Conservation (phyloP, 768 basidiomycete genomes). For the Mycena chlorophos region DNA sequence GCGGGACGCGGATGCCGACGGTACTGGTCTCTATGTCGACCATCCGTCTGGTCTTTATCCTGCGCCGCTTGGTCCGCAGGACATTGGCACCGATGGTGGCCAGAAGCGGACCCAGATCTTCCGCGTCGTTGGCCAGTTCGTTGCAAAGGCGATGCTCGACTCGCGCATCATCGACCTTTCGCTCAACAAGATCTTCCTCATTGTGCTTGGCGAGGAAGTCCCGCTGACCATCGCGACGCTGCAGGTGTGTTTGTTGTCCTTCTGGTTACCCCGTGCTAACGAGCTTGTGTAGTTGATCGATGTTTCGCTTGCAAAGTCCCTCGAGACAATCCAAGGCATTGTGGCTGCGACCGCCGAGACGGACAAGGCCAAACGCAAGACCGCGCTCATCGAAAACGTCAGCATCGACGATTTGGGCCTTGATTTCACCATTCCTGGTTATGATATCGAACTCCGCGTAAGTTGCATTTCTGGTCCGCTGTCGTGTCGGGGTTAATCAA, state of each 20-base stretch:
- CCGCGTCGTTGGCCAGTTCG: slow-evolving; percentile 90
- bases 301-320: slow-evolving; percentile 78
- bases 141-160: slow-evolving; percentile 95
- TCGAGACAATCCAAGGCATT: slow-evolving; percentile 75
- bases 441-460: slow-evolving; percentile 88
- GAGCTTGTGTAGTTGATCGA: slow-evolving; percentile 68
- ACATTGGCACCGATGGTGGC: slow-evolving; percentile 70
- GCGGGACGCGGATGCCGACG: slow-evolving; percentile 76
- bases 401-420: slow-evolving; percentile 85
- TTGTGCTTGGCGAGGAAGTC: slow-evolving; percentile 84
- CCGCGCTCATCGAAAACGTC: slow-evolving; percentile 58
- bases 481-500: slow-evolving; percentile 7
- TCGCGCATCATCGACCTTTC: slow-evolving; percentile 96
- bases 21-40: slow-evolving; percentile 70
- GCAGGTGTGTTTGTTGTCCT: slow-evolving; percentile 49
- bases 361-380: slow-evolving; percentile 52
- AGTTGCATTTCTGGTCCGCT: slow-evolving; percentile 23
- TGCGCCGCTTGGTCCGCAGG: slow-evolving; percentile 70
- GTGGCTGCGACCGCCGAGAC: slow-evolving; percentile 44
- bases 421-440: slow-evolving; percentile 96
- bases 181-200: slow-evolving; percentile 92
- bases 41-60: slow-evolving; percentile 89
- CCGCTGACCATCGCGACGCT: slow-evolving; percentile 82
- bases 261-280: slow-evolving; percentile 8
- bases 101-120: slow-evolving; percentile 87